A percentile compares a stretch with the other conserved stretches of the same genome.
phyloP scores from a whole-genome alignment of 306 rosid genomes.

The Cucumis hystrix region DNA sequence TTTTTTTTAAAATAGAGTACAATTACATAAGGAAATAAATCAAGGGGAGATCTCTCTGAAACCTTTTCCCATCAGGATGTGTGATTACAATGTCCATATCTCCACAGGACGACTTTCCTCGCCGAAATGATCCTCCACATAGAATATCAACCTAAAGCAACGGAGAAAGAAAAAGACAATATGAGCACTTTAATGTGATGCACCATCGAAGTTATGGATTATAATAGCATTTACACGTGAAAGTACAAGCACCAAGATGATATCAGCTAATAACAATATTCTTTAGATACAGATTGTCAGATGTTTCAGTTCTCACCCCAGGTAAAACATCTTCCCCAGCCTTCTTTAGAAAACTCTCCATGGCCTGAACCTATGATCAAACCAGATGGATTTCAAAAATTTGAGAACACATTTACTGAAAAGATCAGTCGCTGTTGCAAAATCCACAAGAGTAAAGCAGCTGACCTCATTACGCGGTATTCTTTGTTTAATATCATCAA shows the following conservation, averaged over 20 bases:
- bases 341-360: conserved; percentile 58
- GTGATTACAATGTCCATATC: conserved; percentile 84
- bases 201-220: background rate
- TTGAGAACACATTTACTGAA: background rate
- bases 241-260: background rate
- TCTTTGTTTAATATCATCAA: conserved; percentile 70
- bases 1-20: background rate
- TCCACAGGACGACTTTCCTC: conserved; percentile 88
- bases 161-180: background rate
- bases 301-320: conserved; percentile 35
- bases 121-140: conserved; percentile 93
- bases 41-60: background rate
- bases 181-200: background rate
- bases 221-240: background rate
- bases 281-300: background rate
- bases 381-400: conserved; percentile 6
- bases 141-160: conserved; percentile 41
- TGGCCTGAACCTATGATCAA: conserved; percentile 58
- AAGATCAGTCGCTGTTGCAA: background rate
- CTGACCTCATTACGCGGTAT: conserved; percentile 85
- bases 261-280: background rate
- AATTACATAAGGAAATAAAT: background rate
- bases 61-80: conserved; percentile 92
- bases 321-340: conserved; percentile 66
- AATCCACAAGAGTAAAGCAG: background rate